Evolutionary conservation across 2,329 filamentous ascomycete genomes (phyloP).

Genomic region (Fusarium buxicola): DNA sequence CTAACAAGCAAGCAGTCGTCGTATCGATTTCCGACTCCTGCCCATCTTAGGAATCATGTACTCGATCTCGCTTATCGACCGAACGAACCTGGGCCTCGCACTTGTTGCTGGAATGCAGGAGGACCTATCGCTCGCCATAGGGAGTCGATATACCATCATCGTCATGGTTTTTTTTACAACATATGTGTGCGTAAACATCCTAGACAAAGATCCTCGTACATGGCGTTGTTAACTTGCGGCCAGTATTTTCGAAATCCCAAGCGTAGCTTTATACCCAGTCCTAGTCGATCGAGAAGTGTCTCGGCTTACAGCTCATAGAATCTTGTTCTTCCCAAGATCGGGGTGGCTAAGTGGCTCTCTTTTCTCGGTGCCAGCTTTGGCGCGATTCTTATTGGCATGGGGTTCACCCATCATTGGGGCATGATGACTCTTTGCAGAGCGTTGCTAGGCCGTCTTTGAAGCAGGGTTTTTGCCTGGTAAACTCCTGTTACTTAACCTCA

Average conservation of each 20-base stretch:
- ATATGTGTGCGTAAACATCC: background rate
- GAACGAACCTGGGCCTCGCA: conserved; percentile 12
- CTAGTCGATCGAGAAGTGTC: background rate
- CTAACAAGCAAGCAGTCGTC: background rate
- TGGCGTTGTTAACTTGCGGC: background rate
- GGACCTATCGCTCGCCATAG: conserved; percentile 2
- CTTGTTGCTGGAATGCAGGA: conserved; percentile 14
- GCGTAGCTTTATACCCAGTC: background rate
- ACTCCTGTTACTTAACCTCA: background rate
- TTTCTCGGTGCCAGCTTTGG: conserved; percentile 14
- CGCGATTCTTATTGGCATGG: conserved; percentile 13
- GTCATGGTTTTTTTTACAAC: conserved; percentile 16
- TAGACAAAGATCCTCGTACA: background rate
- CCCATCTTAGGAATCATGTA: conserved; percentile 7
- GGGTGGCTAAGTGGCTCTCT: conserved; percentile 13
- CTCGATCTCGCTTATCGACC: conserved; percentile 13
- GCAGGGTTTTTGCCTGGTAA: conserved; percentile 22
- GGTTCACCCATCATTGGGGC: conserved; percentile 9
- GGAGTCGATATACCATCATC: background rate
- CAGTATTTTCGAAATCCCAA: background rate
- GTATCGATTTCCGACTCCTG: conserved; percentile 9
- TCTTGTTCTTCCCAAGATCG: conserved; percentile 8
- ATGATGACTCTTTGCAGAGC: conserved; percentile 14
- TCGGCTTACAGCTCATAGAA: conserved; percentile 2
- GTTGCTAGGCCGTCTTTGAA: conserved; percentile 9